phyloP scores from a whole-genome alignment of 208 protist genomes.

The Wallacemonas collosoma region DNA sequence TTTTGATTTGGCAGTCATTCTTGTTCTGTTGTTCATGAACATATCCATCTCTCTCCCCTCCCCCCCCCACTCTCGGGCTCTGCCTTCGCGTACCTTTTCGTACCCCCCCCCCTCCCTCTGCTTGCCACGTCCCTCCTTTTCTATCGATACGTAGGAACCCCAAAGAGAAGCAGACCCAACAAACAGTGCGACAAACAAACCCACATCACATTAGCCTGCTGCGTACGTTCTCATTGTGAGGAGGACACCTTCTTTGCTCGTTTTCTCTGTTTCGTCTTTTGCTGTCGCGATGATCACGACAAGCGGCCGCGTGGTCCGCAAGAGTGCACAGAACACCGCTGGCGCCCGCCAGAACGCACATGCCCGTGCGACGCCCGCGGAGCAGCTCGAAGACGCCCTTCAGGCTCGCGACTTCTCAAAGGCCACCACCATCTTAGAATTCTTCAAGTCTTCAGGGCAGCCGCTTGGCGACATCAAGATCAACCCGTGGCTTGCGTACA shows the following conservation, averaged over 20 bases:
- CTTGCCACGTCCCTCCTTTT: background rate
- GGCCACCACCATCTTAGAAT: constrained; percentile 88
- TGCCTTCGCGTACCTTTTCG: too few relatives aligned
- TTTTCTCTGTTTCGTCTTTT: background rate
- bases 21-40: too few relatives aligned
- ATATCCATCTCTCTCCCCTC: too few relatives aligned
- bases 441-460: constrained; percentile 84
- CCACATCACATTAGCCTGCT: too few relatives aligned
- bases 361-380: constrained; percentile 49
- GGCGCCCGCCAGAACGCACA: constrained; percentile 23
- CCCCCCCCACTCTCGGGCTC: too few relatives aligned
- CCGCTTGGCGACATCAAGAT: constrained; percentile 74
- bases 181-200: too few relatives aligned
- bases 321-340: constrained; percentile 36
- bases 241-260: background rate
- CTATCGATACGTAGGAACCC: background rate
- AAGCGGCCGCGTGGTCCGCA: constrained; percentile 73
- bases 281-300: constrained; percentile 57
- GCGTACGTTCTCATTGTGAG: background rate
- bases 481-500: constrained; percentile 94
- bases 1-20: too few relatives aligned
- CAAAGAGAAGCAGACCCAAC: constrained; percentile 5
- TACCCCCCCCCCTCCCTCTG: background rate
- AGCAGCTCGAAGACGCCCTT: constrained; percentile 90
- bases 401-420: constrained; percentile 89